Percentiles rank a stretch among this genome's conserved stretches.
Evolutionary conservation across 768 basidiomycete species (phyloP).

Genomic region (Tulasnella sp.): DNA sequence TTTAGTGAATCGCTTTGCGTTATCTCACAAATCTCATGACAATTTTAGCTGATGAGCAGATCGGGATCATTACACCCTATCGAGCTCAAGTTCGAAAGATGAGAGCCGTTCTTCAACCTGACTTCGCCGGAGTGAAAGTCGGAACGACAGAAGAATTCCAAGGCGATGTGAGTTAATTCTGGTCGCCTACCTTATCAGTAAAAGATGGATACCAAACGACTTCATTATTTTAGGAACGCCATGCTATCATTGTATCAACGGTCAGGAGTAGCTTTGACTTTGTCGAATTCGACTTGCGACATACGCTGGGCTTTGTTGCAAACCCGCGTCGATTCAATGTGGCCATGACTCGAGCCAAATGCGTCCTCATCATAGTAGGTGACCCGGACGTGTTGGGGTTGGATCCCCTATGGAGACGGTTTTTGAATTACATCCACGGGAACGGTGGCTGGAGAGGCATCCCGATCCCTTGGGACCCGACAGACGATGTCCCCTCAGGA

Average conservation of each 20-base stretch:
- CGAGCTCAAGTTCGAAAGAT: constrained; percentile 35
- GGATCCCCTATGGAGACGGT: constrained; percentile 52
- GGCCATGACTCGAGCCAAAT: constrained; percentile 57
- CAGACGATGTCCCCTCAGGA: background rate
- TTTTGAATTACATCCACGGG: constrained; percentile 49
- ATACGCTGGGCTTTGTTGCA: constrained; percentile 44
- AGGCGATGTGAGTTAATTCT: constrained; percentile 35
- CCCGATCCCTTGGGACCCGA: constrained; percentile 11
- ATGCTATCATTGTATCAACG: constrained; percentile 51
- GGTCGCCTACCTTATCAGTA: background rate
- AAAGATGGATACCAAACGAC: background rate
- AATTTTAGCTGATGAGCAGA: constrained; percentile 23
- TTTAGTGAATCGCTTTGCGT: too few species aligned
- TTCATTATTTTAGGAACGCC: constrained; percentile 40
- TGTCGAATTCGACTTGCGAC: constrained; percentile 44
- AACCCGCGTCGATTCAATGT: constrained; percentile 31
- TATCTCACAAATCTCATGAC: background rate
- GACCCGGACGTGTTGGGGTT: constrained; percentile 51
- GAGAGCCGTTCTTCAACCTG: constrained; percentile 25
- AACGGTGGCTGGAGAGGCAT: constrained; percentile 48
- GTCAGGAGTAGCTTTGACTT: constrained; percentile 48
- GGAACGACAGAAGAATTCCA: constrained; percentile 39
- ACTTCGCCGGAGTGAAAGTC: constrained; percentile 28
- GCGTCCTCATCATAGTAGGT: constrained; percentile 54
- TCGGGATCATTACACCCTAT: constrained; percentile 39